Evolutionary conservation across 805 yeast species (phyloP).

Genomic region (Yamadazyma tumulicola): DNA sequence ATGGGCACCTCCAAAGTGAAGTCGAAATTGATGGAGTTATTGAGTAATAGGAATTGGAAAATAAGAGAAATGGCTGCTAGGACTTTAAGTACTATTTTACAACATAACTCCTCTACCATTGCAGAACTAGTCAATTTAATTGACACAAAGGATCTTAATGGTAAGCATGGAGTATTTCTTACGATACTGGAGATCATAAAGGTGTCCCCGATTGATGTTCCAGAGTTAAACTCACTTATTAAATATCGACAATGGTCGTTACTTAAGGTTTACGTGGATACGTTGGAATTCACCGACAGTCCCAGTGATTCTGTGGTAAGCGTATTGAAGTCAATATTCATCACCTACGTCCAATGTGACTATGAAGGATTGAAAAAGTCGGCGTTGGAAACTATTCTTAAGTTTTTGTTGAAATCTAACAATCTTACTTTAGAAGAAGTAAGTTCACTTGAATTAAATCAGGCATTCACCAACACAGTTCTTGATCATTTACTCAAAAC

Average conservation of each 20-base stretch:
- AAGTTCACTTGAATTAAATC: too few relatives aligned
- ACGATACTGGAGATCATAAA: slow-evolving; percentile 30
- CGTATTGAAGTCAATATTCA: neutral
- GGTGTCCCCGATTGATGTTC: slow-evolving; percentile 1
- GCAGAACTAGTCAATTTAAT: slow-evolving; percentile 49
- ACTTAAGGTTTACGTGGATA: slow-evolving; percentile 28
- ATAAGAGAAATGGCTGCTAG: slow-evolving; percentile 84
- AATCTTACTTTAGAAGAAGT: too few relatives aligned
- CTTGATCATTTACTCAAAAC: slow-evolving; percentile 1
- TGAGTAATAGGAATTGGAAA: slow-evolving; percentile 67
- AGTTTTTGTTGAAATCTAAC: neutral
- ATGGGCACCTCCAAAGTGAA: slow-evolving; percentile 46
- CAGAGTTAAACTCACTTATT: neutral
- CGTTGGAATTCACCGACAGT: neutral
- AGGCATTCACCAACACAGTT: neutral
- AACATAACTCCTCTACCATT: slow-evolving; percentile 38
- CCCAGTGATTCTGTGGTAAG: neutral
- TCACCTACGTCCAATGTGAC: neutral
- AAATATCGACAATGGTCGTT: slow-evolving; percentile 27
- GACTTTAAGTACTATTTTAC: slow-evolving; percentile 43
- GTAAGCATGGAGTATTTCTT: slow-evolving; percentile 55
- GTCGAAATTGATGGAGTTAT: slow-evolving; percentile 43
- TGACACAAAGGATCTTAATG: slow-evolving; percentile 12
- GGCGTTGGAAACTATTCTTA: slow-evolving; percentile 7
- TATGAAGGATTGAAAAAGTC: slow-evolving; percentile 6